Evolutionary conservation across 495 filamentous ascomycete species (phyloP), one percentile per base, ranked within the genome.

Genomic region (Penicillium bovifimosum): DNA sequence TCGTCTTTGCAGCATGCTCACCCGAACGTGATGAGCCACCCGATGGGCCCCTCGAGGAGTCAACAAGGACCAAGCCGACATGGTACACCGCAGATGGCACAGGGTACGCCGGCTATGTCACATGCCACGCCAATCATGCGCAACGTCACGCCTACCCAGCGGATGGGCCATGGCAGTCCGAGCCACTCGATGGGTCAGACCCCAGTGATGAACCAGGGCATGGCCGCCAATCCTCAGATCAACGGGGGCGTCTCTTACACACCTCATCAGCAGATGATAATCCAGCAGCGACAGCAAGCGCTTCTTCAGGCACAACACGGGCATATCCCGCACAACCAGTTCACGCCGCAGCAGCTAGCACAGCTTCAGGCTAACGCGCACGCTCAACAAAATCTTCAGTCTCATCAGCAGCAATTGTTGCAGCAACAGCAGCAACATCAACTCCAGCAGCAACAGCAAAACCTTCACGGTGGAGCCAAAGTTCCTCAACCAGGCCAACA

Each of bases 41-140:
- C 75, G 39, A 95, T 95, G 89, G 84, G 77, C 9, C 76, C 86
- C 18, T 84, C 88, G 32, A 75, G 81, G 50, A 95, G 90, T 62
- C 89, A 95, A 59, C 89, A 91, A 64, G 84, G 86, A 53, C 81
- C 84, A 48, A 83, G 82, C 62, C 73, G 78, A 42, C 84, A 87
- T 32, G 86, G 85, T 10, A 96, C 91, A 6, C 91, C 91, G 5
- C 83, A 88, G 53, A 86, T 95, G 76, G 77, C 80, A 9, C 86
- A 84, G 50, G 80, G 83, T 16, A 95, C 90, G 0, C 91, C 91
- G 11, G 86, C 84, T 51, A 85, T 92, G 76, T 69, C 76, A 14
- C 86, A 87, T 55, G 82, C 76, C 45, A 95, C 84, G 2, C 81
- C 86, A 0, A 80, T 85, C 14, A 84, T 84, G 64, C 82, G 84